Percentiles rank a stretch among this genome's conserved stretches.
phyloP scores from a whole-genome alignment of 441 rosid genomes.

The Aleurites moluccanus region DNA sequence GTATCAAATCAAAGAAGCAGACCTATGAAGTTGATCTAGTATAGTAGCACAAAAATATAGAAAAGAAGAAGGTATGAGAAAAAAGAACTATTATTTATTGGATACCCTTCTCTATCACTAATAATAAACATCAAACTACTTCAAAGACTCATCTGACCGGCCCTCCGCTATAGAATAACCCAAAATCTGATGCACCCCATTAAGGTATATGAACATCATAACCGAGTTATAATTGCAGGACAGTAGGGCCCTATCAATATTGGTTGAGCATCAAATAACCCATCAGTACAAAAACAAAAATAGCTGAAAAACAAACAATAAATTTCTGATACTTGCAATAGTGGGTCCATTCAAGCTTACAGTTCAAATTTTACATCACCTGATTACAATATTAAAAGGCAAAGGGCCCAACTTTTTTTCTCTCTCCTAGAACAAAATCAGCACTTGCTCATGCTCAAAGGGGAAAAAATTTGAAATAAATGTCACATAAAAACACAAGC shows the following conservation, averaged over 20 bases:
- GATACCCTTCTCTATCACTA: background rate
- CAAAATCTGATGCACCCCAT: background rate
- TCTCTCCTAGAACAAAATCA: background rate
- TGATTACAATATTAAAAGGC: background rate
- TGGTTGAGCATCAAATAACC: background rate
- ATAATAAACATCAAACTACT: background rate
- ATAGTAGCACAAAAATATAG: background rate
- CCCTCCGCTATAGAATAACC: background rate
- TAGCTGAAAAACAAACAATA: background rate
- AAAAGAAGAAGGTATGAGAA: too few species aligned
- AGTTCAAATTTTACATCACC: background rate
- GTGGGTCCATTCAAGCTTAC: background rate
- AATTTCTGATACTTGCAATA: background rate
- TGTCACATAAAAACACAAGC: background rate
- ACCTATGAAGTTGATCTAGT: background rate
- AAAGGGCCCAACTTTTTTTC: background rate
- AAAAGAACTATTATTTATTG: background rate
- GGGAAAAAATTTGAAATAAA: background rate
- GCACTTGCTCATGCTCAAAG: background rate
- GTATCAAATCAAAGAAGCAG: background rate
- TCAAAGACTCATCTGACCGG: background rate
- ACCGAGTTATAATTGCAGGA: background rate
- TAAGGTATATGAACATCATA: background rate
- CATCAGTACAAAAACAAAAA: background rate
- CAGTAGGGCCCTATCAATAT: background rate